Evolutionary conservation across 1,284 basidiomycete species (phyloP), one percentile per base, ranked within the genome.

Genomic region (Clitocybe nebularis): DNA sequence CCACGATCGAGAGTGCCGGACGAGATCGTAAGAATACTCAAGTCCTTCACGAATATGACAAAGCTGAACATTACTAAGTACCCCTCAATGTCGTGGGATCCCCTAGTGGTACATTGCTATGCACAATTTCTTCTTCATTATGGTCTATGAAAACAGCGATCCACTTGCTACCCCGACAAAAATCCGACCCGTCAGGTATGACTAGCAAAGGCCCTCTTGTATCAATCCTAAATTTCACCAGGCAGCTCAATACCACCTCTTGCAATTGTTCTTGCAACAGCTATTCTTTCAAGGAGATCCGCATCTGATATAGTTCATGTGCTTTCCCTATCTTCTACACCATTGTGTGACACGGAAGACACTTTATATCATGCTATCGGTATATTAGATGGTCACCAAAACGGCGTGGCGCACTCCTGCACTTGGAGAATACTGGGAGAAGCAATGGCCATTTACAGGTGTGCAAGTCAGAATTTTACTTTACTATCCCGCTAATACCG

Each of bases 391-490:
- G 53, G 56, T 23, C 48, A 59, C 28, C 58, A 64, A 22, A 63
- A 62, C 35, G 67, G 66, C 10, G 47, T 61, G 35, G 51, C 57
- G 26, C 57, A 57, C 41, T 55, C 56, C 38, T 67, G 60, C 39
- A 68, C 64, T 2, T 62, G 64, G 49, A 73, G 78, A 39, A 56
- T 79, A 23, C 45, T 84, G 20, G 80, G 81, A 1, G 58, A 75
- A 13, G 67, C 69, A 2, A 65, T 78, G 14, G 81, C 82, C 50
- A 58, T 81, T 11, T 84, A 83, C 52, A 67, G 65, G 78, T 79
- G 51, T 16, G 35, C 7, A 35, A 26, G 19, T 39, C n/a, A n/a
- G n/a, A n/a, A n/a, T 41, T 36, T 17, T 36, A 13, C 28, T 48
- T 16, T 14, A 43, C n/a, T 13, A 7, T 24, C 14, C 34, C 9